Base-by-base conservation (phyloP, 768 basidiomycete genomes). In the Leccinum rimulosum region DNA sequence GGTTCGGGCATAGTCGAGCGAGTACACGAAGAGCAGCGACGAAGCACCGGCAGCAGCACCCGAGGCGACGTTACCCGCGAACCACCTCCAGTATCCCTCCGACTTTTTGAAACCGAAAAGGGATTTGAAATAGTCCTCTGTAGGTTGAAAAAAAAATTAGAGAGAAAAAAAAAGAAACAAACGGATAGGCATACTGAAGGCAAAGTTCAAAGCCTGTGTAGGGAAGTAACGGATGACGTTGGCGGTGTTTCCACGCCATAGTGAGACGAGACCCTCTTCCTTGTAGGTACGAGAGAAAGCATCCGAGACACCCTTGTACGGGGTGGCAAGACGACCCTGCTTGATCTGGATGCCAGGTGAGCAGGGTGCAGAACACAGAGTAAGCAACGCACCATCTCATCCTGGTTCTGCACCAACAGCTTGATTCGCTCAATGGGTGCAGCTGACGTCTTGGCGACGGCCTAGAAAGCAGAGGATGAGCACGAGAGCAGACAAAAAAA, bases 181-280 rank as follows among this genome's bases (percentile, higher is more conserved):
- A 15, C 1, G 1, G 19, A 59, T 52, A 66, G 45, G 86, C 94
- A 68, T 68, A 97, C 92, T 98, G 90, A 98, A 98, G 75, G 96
- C 96, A 72, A 99, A 98, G 91, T 99, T 99, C 70, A 98, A 80
- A 43, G 97, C 97, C 77, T 99, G 96, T 58, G 97, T 99, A 54
- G 97, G 97, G 94, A 99, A 99, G 91, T 99, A 99, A 76, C 97
- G 95, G 82, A 99, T 97, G 80, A 99, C 97, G 81, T 99, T 99
- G 85, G 97, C 96, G 59, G 96, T 98, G 88, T 99, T 99, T 78
- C 97, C 97, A 81, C 97, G 83, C 97, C 97, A 98, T 72, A 99
- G 82, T 22, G 97, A 91, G 63, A 94, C 82, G 55, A 97, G 79
- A 76, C 97, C 97, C 83, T 99, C 97, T 15, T 98, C 96, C 66